Percentiles rank a stretch among this genome's conserved stretches.
Evolutionary conservation across 2,329 filamentous ascomycete genomes (phyloP).

Genomic region (Neonectria neomacrospora): DNA sequence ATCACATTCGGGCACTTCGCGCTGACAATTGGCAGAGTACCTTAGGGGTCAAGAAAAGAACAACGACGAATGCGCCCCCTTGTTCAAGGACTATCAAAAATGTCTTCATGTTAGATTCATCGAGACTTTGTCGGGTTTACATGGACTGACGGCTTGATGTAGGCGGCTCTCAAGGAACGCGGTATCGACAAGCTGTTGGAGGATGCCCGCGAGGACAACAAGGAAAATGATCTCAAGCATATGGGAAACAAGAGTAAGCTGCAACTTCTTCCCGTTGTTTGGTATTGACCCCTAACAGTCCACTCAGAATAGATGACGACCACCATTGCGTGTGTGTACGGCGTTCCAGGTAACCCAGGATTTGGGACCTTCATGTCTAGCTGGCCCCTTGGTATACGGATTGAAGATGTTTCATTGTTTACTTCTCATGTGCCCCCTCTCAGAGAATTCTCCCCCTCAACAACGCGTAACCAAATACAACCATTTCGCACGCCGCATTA

Average conservation of each 20-base stretch:
- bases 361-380: constrained; percentile 1
- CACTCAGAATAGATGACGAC: constrained; percentile 16
- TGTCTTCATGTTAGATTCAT: constrained; percentile 77
- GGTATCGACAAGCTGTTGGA: constrained; percentile 94
- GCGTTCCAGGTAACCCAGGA: constrained; percentile 9
- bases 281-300: background rate
- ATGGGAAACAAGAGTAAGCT: constrained; percentile 56
- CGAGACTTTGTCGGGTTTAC: background rate
- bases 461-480: background rate
- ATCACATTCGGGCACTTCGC: constrained; percentile 15
- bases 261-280: background rate
- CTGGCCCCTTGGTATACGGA: background rate
- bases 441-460: constrained; percentile 9
- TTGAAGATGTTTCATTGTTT: constrained; percentile 4
- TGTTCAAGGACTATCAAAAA: constrained; percentile 89
- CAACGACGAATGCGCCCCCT: constrained; percentile 83
- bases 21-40: constrained; percentile 72
- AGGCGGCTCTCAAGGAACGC: constrained; percentile 80
- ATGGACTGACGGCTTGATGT: constrained; percentile 7
- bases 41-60: constrained; percentile 84
- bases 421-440: background rate
- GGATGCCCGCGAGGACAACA: constrained; percentile 88
- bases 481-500: background rate
- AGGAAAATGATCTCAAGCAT: constrained; percentile 78
- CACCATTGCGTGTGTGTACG: background rate